Conservation (phyloP, 768 basidiomycete genomes). For the Pleurotus eryngii region DNA sequence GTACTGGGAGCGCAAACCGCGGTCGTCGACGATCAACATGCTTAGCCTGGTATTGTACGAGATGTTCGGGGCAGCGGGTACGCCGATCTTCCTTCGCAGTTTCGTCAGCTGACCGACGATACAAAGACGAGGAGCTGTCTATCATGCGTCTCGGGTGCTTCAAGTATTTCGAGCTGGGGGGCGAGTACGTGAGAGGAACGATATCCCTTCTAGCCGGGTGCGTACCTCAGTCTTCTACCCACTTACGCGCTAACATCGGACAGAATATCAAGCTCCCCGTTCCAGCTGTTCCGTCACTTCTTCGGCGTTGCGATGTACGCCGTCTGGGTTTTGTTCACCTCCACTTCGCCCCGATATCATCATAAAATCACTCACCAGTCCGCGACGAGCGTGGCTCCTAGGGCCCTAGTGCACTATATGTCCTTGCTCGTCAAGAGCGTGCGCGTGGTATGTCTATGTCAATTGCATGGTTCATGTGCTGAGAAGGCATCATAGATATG, state of each 20-base stretch:
- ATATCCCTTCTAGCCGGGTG: conserved; percentile 89
- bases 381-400: conserved; percentile 32
- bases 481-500: conserved; percentile 55
- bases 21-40: conserved; percentile 89
- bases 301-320: conserved; percentile 95
- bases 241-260: conserved; percentile 45
- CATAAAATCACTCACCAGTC: conserved; percentile 1
- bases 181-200: conserved; percentile 79
- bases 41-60: conserved; percentile 92
- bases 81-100: conserved; percentile 23
- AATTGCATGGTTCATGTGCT: background rate
- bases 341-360: conserved; percentile 28
- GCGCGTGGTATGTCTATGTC: conserved; percentile 57
- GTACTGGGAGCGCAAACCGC: conserved; percentile 84
- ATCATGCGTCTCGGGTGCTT: conserved; percentile 84
- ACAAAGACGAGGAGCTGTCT: conserved; percentile 53
- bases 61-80: conserved; percentile 90
- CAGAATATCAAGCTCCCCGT: conserved; percentile 54
- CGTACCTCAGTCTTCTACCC: conserved; percentile 17
- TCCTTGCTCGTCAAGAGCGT: conserved; percentile 54
- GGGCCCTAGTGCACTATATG: conserved; percentile 63
- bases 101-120: background rate
- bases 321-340: conserved; percentile 83
- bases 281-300: conserved; percentile 85
- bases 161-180: conserved; percentile 97